Evolutionary conservation across 257 asterid species (phyloP), one percentile per base, ranked within the genome.

Genomic region (Solanum pinnatisectum): DNA sequence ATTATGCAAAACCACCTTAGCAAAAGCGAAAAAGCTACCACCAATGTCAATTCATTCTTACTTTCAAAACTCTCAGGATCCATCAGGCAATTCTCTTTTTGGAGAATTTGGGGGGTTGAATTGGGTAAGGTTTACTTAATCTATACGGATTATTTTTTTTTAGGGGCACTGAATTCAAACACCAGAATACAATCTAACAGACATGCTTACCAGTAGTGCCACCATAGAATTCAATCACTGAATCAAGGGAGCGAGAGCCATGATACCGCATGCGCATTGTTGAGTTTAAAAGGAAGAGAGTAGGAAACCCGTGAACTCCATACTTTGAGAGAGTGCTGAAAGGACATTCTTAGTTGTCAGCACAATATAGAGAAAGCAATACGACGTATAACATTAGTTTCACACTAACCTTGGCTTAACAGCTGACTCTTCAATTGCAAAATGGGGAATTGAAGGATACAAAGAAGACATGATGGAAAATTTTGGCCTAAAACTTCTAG

Each of bases 241-340:
- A 96, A 86, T 94, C 98, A 87, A 94, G 91, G 88, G 96, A 92
- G 83, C 99, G 98, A 87, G 98, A 92, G 67, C 98, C 99, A 82
- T 93, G 96, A 90, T 94, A 96, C 85, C 96, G 93, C 87, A 89
- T 90, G 39, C 93, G 96, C 94, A 94, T 91, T 85, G 99, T 96
- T 84, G 99, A 94, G 92, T 95, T 97, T 42, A 93, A 86, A 86
- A 97, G 98, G 88, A 96, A 90, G 91, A 97, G 87, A 35, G 94
- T 92, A 23, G 99, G 99, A 89, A 95, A 96, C 52, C 99, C 99
- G 44, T 95, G 98, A 88, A 96, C 98, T 90, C 98, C 99, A 90
- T 95, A 97, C 91, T 96, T 97, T 4, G 99, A 94, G 82, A 97
- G 94, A 90, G 94, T 93, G 94, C 99, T 97, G 98, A 90, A 88